Base-by-base conservation (phyloP, 805 yeast species). In the Kluyveromyces wickerhamii region DNA sequence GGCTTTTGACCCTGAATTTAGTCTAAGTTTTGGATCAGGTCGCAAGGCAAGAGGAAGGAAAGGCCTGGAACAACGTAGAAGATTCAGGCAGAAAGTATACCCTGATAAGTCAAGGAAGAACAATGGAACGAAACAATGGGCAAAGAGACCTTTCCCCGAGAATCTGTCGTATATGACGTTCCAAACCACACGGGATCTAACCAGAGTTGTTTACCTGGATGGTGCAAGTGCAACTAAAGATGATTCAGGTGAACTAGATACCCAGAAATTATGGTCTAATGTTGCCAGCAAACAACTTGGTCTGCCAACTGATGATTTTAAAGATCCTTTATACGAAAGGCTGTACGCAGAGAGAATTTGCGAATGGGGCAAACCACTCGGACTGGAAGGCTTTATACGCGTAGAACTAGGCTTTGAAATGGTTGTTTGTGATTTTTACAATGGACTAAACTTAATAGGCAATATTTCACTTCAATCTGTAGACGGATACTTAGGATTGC, bases 221-320 rank as follows among this genome's bases (percentile, higher is more conserved):
- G 84, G 84, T 5, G 80, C 82, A 0, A 74, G 80, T 19, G 84
- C 81, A n/a, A 74, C 81, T 0, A 77, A 76, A 49, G 57, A 67
- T 0, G 25, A 36, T 1, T 63, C 73, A 1, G 82, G 82, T 4
- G 77, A 72, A 46, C 74, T 74, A 81, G 84, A 77, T 47, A 65
- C 74, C 1, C 78, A 73, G 44, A 52, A 52, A 29, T 36, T 72
- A 32, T 45, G 69, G 3, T 59, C 75, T 14, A 49, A 65, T 25
- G 42, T 51, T 10, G 39, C 45, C n/a, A 43, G 27, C 14, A 23
- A 30, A 13, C 42, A 36, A 30, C 34, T 41, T 12, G 40, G 45
- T 16, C 18, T 42, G 5, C 27, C 38, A 4, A 31, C 39, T 24
- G 40, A 21, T 7, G 44, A 31, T 27, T 49, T 51, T 5, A 36